phyloP scores from a whole-genome alignment of 164 flowering plant genomes.

The Buxus sempervirens region DNA sequence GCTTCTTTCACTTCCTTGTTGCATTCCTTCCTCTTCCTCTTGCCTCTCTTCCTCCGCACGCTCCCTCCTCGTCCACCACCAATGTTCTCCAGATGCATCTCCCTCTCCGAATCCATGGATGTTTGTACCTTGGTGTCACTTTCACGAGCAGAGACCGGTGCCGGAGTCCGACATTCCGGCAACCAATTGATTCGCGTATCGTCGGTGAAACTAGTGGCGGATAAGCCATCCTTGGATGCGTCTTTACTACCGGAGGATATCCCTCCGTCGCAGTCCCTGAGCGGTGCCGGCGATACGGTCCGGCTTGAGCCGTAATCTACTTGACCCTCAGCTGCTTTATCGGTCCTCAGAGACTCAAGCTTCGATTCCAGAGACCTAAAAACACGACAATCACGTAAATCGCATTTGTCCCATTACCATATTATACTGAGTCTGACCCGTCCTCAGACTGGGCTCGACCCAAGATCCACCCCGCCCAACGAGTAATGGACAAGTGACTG shows the following conservation, averaged over 20 bases:
- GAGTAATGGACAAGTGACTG: conserved; percentile 9
- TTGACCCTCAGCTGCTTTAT: conserved; percentile 21
- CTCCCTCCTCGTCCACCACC: conserved; percentile 19
- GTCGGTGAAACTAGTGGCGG: conserved; percentile 49
- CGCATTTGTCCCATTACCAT: no score
- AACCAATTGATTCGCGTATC: conserved; percentile 38
- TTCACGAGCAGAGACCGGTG: conserved; percentile 18
- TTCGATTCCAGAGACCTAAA: conserved; percentile 70
- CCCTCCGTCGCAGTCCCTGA: conserved; percentile 29
- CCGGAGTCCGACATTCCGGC: conserved; percentile 32
- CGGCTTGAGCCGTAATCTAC: conserved; percentile 37
- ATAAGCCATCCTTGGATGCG: conserved; percentile 23
- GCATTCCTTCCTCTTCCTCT: conserved; percentile 68
- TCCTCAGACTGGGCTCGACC: no score
- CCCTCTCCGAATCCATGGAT: conserved; percentile 19
- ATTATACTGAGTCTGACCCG: neutral
- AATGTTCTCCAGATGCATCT: conserved; percentile 17
- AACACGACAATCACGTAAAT: neutral
- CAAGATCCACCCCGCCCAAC: no score
- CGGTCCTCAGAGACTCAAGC: conserved; percentile 52
- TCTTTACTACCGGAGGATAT: conserved; percentile 31
- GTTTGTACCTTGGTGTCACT: conserved; percentile 23
- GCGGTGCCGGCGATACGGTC: conserved; percentile 42
- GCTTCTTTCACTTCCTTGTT: conserved; percentile 40
- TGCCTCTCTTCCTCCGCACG: conserved; percentile 62